phyloP scores from a whole-genome alignment of 2,329 filamentous ascomycete species.

The Neofusicoccum cordaticola region DNA sequence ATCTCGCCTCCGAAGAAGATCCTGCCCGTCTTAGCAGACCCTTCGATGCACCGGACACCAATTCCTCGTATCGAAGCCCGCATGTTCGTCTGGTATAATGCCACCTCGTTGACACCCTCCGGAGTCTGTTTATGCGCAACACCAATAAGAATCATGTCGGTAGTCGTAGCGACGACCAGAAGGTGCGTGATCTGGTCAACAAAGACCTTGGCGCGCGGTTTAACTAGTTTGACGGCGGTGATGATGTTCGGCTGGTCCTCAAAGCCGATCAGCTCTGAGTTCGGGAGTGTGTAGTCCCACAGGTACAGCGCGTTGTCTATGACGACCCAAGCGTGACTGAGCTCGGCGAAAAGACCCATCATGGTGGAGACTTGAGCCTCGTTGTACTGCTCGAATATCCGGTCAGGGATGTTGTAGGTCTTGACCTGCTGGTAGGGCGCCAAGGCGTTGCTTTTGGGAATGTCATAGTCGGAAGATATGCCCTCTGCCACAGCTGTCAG shows the following conservation, averaged over 20 bases:
- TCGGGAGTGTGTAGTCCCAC: slow-evolving; percentile 95
- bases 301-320: slow-evolving; percentile 96
- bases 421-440: slow-evolving; percentile 84
- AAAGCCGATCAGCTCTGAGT: slow-evolving; percentile 86
- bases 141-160: slow-evolving; percentile 83
- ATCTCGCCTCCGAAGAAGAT: slow-evolving; percentile 85
- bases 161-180: slow-evolving; percentile 81
- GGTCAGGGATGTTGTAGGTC: slow-evolving; percentile 86
- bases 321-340: slow-evolving; percentile 92
- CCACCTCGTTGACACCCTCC: slow-evolving; percentile 68
- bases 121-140: slow-evolving; percentile 64
- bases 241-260: slow-evolving; percentile 88
- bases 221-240: slow-evolving; percentile 82
- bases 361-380: slow-evolving; percentile 80
- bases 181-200: slow-evolving; percentile 81
- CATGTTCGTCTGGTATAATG: slow-evolving; percentile 88
- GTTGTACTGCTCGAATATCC: slow-evolving; percentile 91
- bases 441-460: slow-evolving; percentile 68
- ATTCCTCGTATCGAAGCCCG: slow-evolving; percentile 71
- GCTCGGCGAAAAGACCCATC: slow-evolving; percentile 92
- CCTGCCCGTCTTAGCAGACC: slow-evolving; percentile 73
- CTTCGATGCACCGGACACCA: slow-evolving; percentile 74
- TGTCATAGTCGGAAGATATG: slow-evolving; percentile 86
- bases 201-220: slow-evolving; percentile 84
- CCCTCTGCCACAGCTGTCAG: slow-evolving; percentile 58